Evolutionary conservation across 495 filamentous ascomycete species (phyloP).

Genomic region (Lepidopterella palustris): DNA sequence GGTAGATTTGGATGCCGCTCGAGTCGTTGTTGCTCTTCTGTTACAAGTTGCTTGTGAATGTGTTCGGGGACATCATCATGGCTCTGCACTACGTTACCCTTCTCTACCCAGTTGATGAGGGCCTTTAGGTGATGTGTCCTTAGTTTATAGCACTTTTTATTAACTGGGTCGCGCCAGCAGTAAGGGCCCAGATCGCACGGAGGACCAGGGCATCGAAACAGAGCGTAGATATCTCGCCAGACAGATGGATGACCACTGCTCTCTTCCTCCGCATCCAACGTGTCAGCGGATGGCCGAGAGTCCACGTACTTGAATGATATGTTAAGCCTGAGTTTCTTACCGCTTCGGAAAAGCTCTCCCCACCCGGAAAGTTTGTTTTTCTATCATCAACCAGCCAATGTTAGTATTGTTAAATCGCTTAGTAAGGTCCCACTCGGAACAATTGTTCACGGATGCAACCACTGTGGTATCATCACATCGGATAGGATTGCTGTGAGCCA

Average conservation of each 20-base stretch:
- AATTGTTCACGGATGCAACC: background rate
- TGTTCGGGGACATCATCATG: background rate
- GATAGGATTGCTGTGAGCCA: background rate
- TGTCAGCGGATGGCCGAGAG: background rate
- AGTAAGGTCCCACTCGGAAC: background rate
- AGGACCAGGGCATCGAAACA: background rate
- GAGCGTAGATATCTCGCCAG: background rate
- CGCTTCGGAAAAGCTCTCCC: background rate
- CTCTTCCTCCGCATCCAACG: background rate
- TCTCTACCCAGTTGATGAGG: background rate
- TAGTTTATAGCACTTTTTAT: background rate
- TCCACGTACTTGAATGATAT: background rate
- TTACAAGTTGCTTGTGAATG: background rate
- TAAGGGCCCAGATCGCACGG: background rate
- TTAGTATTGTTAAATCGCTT: background rate
- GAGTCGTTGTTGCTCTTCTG: background rate
- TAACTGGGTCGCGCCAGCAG: background rate
- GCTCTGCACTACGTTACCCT: background rate
- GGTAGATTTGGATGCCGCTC: background rate
- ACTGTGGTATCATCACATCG: background rate
- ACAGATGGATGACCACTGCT: background rate
- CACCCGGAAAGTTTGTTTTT: background rate
- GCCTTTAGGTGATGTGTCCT: background rate
- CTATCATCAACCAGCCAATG: background rate
- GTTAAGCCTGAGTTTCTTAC: background rate